Evolutionary conservation across 495 filamentous ascomycete species (phyloP).

Genomic region (Niebla homalea): DNA sequence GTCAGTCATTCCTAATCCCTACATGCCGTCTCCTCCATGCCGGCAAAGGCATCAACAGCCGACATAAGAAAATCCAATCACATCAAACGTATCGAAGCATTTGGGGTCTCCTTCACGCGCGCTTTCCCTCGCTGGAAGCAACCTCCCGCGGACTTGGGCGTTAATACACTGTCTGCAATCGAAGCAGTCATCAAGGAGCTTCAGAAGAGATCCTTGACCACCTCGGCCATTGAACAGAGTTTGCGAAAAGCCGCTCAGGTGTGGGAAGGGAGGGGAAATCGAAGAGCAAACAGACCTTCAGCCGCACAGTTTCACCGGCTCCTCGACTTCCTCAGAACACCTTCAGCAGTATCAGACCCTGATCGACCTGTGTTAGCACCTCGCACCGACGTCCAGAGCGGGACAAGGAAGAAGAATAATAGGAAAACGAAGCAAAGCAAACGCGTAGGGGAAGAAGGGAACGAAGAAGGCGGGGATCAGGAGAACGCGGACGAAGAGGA

Average conservation of each 20-base stretch:
- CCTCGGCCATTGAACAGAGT: no score
- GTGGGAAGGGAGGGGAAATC: neutral
- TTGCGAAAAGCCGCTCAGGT: no score
- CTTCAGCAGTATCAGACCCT: neutral
- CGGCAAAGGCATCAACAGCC: neutral
- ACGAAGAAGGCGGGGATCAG: neutral
- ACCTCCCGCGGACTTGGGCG: neutral
- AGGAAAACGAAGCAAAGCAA: neutral
- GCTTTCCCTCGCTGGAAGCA: neutral
- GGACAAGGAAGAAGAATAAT: neutral
- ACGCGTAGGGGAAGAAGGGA: neutral
- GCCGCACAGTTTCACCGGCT: neutral
- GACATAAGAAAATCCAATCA: neutral
- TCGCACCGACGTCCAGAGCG: neutral
- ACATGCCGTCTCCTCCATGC: neutral
- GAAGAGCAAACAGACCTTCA: neutral
- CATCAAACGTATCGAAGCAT: neutral
- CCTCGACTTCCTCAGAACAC: neutral
- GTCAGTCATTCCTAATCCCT: neutral
- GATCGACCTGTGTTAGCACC: neutral
- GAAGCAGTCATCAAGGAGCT: neutral
- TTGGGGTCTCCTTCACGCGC: neutral
- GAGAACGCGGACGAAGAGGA: neutral
- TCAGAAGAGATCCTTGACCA: no score
- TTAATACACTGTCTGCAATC: neutral